Evolutionary conservation across 2,329 filamentous ascomycete genomes (phyloP).

Genomic region (Cordyceps tenuipes): DNA sequence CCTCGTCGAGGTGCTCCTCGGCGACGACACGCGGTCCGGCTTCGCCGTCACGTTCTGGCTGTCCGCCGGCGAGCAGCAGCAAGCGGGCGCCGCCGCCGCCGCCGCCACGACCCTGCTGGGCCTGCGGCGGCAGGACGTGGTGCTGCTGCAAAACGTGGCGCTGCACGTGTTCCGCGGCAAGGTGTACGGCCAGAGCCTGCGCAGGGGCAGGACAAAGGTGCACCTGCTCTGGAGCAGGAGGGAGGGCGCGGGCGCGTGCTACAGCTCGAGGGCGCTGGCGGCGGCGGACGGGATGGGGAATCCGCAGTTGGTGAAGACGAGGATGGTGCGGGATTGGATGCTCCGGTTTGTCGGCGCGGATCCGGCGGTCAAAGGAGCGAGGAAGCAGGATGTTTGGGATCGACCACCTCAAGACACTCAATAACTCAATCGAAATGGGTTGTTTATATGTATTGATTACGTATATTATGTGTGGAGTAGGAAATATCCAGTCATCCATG

Average conservation of each 20-base stretch:
- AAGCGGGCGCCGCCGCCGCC: no score
- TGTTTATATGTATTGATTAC: neutral
- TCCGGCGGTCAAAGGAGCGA: slow-evolving; percentile 13
- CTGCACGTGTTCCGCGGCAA: slow-evolving; percentile 65
- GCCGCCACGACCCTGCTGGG: no score
- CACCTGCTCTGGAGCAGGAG: slow-evolving; percentile 50
- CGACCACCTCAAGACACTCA: slow-evolving; percentile 34
- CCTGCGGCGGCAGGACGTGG: slow-evolving; percentile 63
- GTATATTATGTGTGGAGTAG: neutral
- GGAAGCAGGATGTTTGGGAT: slow-evolving; percentile 24
- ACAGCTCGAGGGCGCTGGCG: slow-evolving; percentile 42
- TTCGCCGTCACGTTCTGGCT: slow-evolving; percentile 86
- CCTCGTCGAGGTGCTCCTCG: slow-evolving; percentile 70
- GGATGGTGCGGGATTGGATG: slow-evolving; percentile 67
- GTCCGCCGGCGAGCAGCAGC: slow-evolving; percentile 31
- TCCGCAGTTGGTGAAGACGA: slow-evolving; percentile 54
- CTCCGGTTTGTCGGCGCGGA: slow-evolving; percentile 54
- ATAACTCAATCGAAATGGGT: slow-evolving; percentile 13
- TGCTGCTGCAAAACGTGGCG: slow-evolving; percentile 73
- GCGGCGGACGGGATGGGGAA: slow-evolving; percentile 21
- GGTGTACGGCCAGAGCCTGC: slow-evolving; percentile 79
- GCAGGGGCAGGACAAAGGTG: slow-evolving; percentile 60
- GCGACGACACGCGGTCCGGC: slow-evolving; percentile 74
- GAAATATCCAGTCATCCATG: neutral
- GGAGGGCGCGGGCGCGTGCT: slow-evolving; percentile 42